A percentile compares a stretch with the other conserved stretches of the same genome.
Conservation (phyloP, 2,329 filamentous ascomycete genomes). For the Pyrenochaeta sp. region DNA sequence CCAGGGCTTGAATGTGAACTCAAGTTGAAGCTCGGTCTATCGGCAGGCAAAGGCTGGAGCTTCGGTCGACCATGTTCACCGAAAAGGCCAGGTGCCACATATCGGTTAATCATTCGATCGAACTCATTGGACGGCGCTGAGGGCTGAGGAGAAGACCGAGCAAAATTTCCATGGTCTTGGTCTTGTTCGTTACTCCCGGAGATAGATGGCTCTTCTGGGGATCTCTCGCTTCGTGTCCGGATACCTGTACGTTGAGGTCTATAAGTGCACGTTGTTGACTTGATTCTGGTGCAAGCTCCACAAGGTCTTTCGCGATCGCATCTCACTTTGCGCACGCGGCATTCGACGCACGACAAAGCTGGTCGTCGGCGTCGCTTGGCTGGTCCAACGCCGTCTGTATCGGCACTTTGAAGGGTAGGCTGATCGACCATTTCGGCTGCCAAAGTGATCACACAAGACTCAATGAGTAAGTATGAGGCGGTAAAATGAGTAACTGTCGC, state of each 20-base stretch:
- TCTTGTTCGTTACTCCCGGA: conserved; percentile 4
- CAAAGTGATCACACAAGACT: neutral
- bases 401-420: conserved; percentile 11
- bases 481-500: neutral
- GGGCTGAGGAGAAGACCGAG: conserved; percentile 7
- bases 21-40: conserved; percentile 2
- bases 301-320: conserved; percentile 40
- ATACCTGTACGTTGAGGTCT: conserved; percentile 14
- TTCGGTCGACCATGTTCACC: conserved; percentile 14
- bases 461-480: neutral
- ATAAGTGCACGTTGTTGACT: conserved; percentile 38
- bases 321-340: conserved; percentile 39
- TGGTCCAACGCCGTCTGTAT: conserved; percentile 26
- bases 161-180: conserved; percentile 2
- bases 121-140: conserved; percentile 13
- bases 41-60: conserved; percentile 3
- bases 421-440: conserved; percentile 8
- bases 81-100: conserved; percentile 23
- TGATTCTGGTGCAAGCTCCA: conserved; percentile 28
- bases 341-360: conserved; percentile 42
- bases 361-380: conserved; percentile 34
- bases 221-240: neutral
- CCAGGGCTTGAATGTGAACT: conserved; percentile 1
- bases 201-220: conserved; percentile 1
- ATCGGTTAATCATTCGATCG: conserved; percentile 18